Percentiles rank a stretch among this genome's conserved stretches.
Conservation (phyloP, 2,329 filamentous ascomycete species). For the Coniochaeta prunicola region DNA sequence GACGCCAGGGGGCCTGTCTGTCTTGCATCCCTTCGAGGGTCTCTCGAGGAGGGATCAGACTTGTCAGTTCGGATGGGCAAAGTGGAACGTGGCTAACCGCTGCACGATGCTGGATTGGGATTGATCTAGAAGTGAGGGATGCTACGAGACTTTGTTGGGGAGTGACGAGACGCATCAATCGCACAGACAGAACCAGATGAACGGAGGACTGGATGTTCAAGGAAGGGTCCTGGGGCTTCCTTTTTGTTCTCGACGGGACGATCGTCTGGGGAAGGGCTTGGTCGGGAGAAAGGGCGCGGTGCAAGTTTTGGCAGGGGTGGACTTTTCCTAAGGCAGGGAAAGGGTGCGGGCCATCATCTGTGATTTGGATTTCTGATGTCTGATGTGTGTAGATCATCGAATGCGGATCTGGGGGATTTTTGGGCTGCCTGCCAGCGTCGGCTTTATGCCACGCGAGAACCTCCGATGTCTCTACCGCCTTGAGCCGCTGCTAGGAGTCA, state of each 20-base stretch:
- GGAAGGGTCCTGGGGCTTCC: not conserved
- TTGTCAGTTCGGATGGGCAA: not conserved
- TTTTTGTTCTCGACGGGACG: not conserved
- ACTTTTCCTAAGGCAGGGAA: not conserved
- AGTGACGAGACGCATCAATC: not conserved
- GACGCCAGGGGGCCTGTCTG: not conserved
- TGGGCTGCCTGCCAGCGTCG: not conserved
- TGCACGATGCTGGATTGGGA: not conserved
- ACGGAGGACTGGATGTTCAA: not conserved
- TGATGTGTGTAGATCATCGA: not conserved
- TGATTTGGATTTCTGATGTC: slow-evolving; percentile 1
- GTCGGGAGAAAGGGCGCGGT: not conserved
- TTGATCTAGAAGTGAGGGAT: not conserved
- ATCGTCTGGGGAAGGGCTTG: not conserved
- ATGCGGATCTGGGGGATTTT: not conserved
- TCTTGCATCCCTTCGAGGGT: no score
- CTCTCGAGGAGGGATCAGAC: not conserved
- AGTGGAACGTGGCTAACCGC: not conserved
- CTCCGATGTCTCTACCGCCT: not conserved
- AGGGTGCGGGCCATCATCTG: not conserved
- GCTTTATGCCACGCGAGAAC: no score
- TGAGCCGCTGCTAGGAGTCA: no score
- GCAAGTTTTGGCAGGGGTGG: not conserved
- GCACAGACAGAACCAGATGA: not conserved
- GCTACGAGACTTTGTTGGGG: not conserved